These are phyloP conservation scores for Hansenula lynferdii DNA, from an alignment of 1,139 yeast species.

Conservation along the genomic window DNA sequence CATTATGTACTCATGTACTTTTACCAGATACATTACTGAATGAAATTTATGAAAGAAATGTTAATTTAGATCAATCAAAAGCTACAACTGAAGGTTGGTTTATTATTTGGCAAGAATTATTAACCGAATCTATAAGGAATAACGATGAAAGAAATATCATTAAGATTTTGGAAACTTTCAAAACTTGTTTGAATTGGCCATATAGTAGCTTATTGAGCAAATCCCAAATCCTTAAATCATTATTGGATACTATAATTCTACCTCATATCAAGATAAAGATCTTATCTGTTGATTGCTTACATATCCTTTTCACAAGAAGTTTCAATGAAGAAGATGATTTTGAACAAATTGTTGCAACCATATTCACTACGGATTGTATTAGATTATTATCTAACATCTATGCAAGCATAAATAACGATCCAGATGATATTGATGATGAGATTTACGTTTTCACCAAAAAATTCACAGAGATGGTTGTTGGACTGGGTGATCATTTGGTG, in stretches of 20 bases:
- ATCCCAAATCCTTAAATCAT: constrained; percentile 63
- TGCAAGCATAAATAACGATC: constrained; percentile 55
- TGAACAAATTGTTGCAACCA: constrained; percentile 72
- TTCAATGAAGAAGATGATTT: constrained; percentile 70
- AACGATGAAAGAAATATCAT: constrained; percentile 48
- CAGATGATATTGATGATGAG: constrained; percentile 76
- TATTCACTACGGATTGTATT: constrained; percentile 71
- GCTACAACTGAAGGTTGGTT: constrained; percentile 86
- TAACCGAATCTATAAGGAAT: constrained; percentile 45
- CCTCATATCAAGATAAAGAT: constrained; percentile 66
- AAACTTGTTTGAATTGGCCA: constrained; percentile 90
- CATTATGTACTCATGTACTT: constrained; percentile 77
- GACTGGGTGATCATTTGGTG: constrained; percentile 57
- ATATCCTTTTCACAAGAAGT: constrained; percentile 80
- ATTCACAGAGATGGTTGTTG: constrained; percentile 90
- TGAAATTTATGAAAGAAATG: constrained; percentile 67
- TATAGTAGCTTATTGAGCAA: constrained; percentile 68
- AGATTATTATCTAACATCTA: constrained; percentile 62
- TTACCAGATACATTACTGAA: constrained; percentile 66
- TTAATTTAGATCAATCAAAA: constrained; percentile 54
- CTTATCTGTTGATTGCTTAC: constrained; percentile 86
- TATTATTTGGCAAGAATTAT: constrained; percentile 61
- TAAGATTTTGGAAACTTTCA: constrained; percentile 74
- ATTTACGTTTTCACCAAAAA: constrained; percentile 78
- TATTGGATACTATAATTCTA: constrained; percentile 59